phyloP scores from a whole-genome alignment of 75 land plant genomes.

The Pseudotsuga menziesii region DNA sequence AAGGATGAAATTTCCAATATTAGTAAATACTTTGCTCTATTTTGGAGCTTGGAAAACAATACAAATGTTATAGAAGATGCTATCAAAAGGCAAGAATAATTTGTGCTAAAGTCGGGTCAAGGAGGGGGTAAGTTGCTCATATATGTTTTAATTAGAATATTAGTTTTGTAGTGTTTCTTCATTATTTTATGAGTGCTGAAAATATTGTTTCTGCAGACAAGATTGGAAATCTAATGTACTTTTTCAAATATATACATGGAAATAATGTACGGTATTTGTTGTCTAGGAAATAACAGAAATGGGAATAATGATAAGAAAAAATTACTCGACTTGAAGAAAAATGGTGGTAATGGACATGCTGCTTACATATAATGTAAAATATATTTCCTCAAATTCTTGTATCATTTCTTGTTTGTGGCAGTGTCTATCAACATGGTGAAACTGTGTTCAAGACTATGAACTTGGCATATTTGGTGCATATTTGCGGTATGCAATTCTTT shows the following conservation, averaged over 20 bases:
- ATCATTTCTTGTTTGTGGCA: too few species aligned
- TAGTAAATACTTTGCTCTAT: conserved; percentile 88
- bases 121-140: conserved; percentile 73
- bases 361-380: conserved; percentile 97
- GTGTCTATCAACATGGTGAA: too few species aligned
- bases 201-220: too few species aligned
- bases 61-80: conserved; percentile 47
- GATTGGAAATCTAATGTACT: too few species aligned
- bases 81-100: conserved; percentile 63
- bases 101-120: conserved; percentile 97
- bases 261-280: not conserved
- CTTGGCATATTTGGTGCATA: too few species aligned
- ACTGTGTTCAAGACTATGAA: too few species aligned
- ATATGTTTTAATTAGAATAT: not conserved
- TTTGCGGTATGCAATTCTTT: conserved; percentile 49
- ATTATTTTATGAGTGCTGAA: not conserved
- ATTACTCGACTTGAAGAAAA: conserved; percentile 45
- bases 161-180: too few species aligned
- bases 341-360: too few species aligned
- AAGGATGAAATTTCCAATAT: conserved; percentile 61
- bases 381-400: conserved; percentile 91
- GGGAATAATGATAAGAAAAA: conserved; percentile 67
- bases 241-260: too few species aligned
- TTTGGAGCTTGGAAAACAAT: conserved; percentile 86
- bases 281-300: conserved; percentile 85